These are phyloP conservation scores for Acrocalymma vagum DNA, from an alignment of 2,329 filamentous ascomycete species.

Conservation along the genomic window DNA sequence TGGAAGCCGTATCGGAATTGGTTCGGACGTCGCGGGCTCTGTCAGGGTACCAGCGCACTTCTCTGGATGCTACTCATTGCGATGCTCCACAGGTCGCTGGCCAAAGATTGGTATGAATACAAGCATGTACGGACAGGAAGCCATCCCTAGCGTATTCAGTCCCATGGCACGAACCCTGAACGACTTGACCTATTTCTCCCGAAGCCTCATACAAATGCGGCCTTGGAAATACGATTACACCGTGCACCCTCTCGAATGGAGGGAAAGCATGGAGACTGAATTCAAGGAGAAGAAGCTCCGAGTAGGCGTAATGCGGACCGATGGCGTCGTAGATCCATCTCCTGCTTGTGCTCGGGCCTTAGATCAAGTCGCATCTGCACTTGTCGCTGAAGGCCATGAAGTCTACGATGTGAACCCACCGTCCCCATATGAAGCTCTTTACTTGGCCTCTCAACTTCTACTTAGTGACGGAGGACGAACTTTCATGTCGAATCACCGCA, in stretches of 20 bases:
- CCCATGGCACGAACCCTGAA: conserved; percentile 89
- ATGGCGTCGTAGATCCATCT: conserved; percentile 84
- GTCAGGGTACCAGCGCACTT: conserved; percentile 89
- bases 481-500: conserved; percentile 78
- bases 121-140: conserved; percentile 92
- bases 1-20: conserved; percentile 85
- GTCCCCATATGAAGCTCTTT: conserved; percentile 75
- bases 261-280: conserved; percentile 66
- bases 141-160: conserved; percentile 86
- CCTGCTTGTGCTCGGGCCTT: conserved; percentile 84
- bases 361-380: conserved; percentile 72
- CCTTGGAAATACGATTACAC: conserved; percentile 90
- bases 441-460: conserved; percentile 80
- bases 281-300: conserved; percentile 69
- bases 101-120: conserved; percentile 84
- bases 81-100: conserved; percentile 90
- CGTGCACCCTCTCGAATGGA: conserved; percentile 86
- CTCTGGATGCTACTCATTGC: conserved; percentile 85
- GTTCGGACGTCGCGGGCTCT: conserved; percentile 89
- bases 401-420: conserved; percentile 73
- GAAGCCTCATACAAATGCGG: conserved; percentile 78
- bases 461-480: conserved; percentile 85
- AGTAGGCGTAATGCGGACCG: conserved; percentile 80
- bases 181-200: conserved; percentile 86
- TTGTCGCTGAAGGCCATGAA: conserved; percentile 77